Evolutionary conservation across 1,284 basidiomycete genomes (phyloP).

Genomic region (Ustilago bromivora): DNA sequence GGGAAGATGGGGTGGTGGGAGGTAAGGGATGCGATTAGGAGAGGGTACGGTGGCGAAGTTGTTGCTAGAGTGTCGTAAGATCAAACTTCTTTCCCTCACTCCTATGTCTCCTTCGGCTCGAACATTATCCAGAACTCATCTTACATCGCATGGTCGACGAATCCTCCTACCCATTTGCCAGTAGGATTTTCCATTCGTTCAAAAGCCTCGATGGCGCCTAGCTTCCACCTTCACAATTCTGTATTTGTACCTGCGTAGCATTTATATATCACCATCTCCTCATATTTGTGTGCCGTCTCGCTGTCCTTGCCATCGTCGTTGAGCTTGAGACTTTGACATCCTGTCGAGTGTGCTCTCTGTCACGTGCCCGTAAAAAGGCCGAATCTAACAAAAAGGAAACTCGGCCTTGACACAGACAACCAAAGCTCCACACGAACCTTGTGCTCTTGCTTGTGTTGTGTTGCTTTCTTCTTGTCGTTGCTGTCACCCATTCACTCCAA

Average conservation of each 20-base stretch:
- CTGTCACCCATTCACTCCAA: background rate
- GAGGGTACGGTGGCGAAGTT: constrained; percentile 70
- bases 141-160: background rate
- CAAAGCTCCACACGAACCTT: constrained; percentile 9
- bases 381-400: constrained; percentile 7
- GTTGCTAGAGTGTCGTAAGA: constrained; percentile 69
- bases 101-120: background rate
- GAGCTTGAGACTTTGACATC: background rate
- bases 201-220: background rate
- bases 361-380: background rate
- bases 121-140: background rate
- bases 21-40: constrained; percentile 70
- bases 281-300: too few species aligned
- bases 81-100: background rate
- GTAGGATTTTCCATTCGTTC: background rate
- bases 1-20: constrained; percentile 74
- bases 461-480: background rate
- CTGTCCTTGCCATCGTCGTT: background rate
- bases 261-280: background rate
- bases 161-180: background rate
- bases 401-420: constrained; percentile 15
- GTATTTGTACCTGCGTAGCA: constrained; percentile 45
- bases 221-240: constrained; percentile 2
- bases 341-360: background rate
- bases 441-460: background rate